Conservation (phyloP, 2,329 filamentous ascomycete genomes). For the Xylaria multiplex region DNA sequence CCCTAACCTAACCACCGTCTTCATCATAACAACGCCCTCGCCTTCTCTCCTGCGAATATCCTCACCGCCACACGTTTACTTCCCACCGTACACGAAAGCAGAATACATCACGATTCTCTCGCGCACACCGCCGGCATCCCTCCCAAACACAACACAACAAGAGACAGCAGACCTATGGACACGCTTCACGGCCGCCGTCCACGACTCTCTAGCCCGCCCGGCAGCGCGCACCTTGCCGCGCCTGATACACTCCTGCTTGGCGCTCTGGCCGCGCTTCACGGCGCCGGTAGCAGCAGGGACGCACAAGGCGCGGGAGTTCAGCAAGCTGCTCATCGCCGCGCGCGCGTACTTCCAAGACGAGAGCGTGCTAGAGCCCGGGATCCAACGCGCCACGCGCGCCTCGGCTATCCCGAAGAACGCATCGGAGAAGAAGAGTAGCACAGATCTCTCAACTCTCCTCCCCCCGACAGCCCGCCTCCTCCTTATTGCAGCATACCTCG, state of each 20-base stretch:
- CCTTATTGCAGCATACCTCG: slow-evolving; percentile 80
- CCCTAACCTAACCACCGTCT: slow-evolving; percentile 76
- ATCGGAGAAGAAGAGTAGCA: slow-evolving; percentile 31
- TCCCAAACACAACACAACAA: slow-evolving; percentile 60
- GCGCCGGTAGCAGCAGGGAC: slow-evolving; percentile 80
- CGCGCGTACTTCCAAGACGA: slow-evolving; percentile 78
- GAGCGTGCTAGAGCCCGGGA: slow-evolving; percentile 71
- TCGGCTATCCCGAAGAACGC: no score
- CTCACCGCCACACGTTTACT: slow-evolving; percentile 80
- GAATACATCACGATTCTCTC: slow-evolving; percentile 83
- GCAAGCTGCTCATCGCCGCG: slow-evolving; percentile 78
- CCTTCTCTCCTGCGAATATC: slow-evolving; percentile 65
- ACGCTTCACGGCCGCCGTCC: slow-evolving; percentile 83
- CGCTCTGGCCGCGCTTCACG: slow-evolving; percentile 87
- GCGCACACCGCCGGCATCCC: slow-evolving; percentile 56
- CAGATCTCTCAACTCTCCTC: slow-evolving; percentile 66
- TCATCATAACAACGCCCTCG: slow-evolving; percentile 62
- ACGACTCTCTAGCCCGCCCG: slow-evolving; percentile 84
- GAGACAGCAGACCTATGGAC: slow-evolving; percentile 77
- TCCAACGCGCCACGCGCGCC: slow-evolving; percentile 52
- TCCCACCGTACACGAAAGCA: slow-evolving; percentile 82
- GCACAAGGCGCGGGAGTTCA: slow-evolving; percentile 81
- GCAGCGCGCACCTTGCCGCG: slow-evolving; percentile 81
- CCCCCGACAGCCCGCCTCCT: slow-evolving; percentile 79
- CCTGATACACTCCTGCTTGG: slow-evolving; percentile 74